A percentile compares a stretch with the other conserved stretches of the same genome.
phyloP scores from a whole-genome alignment of 108 stramenopile species.

The Asterionellopsis glacialis region DNA sequence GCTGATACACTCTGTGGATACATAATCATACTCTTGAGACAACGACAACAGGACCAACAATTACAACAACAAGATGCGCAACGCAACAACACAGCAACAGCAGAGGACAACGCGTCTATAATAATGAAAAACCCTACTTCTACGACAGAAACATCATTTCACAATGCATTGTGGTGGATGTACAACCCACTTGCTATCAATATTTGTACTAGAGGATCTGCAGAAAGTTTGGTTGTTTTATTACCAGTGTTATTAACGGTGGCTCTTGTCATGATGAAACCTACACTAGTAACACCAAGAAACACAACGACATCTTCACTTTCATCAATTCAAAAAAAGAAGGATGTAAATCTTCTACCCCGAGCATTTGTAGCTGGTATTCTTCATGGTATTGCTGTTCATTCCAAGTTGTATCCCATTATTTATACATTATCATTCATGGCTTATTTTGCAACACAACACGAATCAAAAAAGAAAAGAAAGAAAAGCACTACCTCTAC shows the following conservation, averaged over 20 bases:
- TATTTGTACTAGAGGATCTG: conserved; percentile 90
- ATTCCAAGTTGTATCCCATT: conserved; percentile 82
- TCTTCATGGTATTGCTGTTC: conserved; percentile 78
- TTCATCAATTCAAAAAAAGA: conserved; percentile 4
- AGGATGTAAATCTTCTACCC: neutral
- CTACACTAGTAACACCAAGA: neutral
- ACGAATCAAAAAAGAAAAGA: conserved; percentile 2
- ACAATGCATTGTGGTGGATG: conserved; percentile 69
- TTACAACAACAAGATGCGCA: too few relatives aligned
- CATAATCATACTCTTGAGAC: conserved; percentile 47
- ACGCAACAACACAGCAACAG: conserved; percentile 10
- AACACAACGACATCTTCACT: too few relatives aligned
- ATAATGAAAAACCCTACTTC: neutral
- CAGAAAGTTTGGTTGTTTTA: conserved; percentile 80
- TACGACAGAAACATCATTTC: conserved; percentile 6
- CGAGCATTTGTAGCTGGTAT: conserved; percentile 58
- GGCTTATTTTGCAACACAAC: conserved; percentile 44
- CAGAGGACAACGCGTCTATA: conserved; percentile 1
- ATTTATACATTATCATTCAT: conserved; percentile 81
- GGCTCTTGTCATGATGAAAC: conserved; percentile 23
- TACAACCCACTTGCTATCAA: conserved; percentile 92
- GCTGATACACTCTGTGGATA: conserved; percentile 82
- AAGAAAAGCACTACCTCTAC: neutral
- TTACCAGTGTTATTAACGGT: conserved; percentile 79
- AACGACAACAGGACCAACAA: conserved; percentile 6